Evolutionary conservation across 2,329 filamentous ascomycete species (phyloP), one percentile per base, ranked within the genome.

Genomic region (Aspergillus sp.): DNA sequence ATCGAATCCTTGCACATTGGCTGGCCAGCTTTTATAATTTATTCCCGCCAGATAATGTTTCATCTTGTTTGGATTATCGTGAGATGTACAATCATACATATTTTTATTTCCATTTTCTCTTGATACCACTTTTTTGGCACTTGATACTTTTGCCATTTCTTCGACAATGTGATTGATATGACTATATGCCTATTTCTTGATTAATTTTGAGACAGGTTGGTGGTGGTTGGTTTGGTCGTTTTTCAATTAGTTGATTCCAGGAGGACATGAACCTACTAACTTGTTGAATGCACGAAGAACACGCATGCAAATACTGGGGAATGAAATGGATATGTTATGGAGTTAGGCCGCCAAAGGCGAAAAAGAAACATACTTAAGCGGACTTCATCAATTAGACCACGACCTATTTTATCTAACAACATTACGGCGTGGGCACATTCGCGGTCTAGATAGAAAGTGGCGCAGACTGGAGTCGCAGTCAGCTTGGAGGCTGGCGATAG

Each of bases 401-500:
- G 32, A 26, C 41, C 32, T 38, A 45, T 53, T 38, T 24, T 12
- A 36, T 26, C 39, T 43, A 44, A 53, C 18, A 38, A 15, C 42
- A 53, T 53, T 24, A 45, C 20, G 30, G 12, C 41, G 20, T 43
- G 41, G 38, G 45, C 42, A 45, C 50, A 53, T 53, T 53, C 41
- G 45, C 50, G 22, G 50, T 53, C 50, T 53, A 53, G 42, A 26
- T 32, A 50, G 32, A 24, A 26, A 53, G 30, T 18, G 42, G 26
- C 3, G 30, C 18, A 45, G 42, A 11, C 34, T 12, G 18, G 38
- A 24, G 18, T 41, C 13, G 15, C 15, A 39, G 26, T 17, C 30
- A 38, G 39, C 34, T 18, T 32, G 20, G 30, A 17, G 32, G 32
- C 24, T 7, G 24, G 18, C 3, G 17, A 36, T 11, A 30, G 30